Conservation (phyloP, 2,329 filamentous ascomycete species). For the Apiospora phragmitis region DNA sequence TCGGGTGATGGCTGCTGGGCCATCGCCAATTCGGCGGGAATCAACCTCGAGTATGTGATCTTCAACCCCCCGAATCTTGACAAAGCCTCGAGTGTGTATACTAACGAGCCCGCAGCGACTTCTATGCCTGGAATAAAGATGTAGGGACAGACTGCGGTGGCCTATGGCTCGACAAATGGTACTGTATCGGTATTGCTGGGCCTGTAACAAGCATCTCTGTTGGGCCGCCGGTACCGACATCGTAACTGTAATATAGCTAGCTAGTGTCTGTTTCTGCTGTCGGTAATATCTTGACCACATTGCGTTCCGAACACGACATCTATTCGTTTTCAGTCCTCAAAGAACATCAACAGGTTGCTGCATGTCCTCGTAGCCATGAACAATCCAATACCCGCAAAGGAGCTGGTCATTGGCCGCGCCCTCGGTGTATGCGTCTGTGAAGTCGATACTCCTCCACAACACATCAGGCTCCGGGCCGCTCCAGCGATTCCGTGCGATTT, state of each 20-base stretch:
- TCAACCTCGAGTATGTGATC: constrained; percentile 4
- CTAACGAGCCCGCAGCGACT: not conserved
- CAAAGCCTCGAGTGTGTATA: not conserved
- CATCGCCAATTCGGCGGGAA: constrained; percentile 7
- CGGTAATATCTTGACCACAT: too few relatives aligned
- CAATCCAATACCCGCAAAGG: not conserved
- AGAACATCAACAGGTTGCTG: not conserved
- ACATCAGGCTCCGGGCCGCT: not conserved
- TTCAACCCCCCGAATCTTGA: not conserved
- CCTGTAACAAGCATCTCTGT: not conserved
- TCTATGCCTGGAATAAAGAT: not conserved
- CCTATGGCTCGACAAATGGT: not conserved
- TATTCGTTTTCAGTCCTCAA: too few relatives aligned
- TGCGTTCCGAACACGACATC: too few relatives aligned
- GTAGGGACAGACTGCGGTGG: not conserved
- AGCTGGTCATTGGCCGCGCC: not conserved
- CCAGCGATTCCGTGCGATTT: constrained; percentile 8
- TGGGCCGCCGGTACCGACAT: not conserved
- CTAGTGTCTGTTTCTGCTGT: not conserved
- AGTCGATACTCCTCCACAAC: not conserved
- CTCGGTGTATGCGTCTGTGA: not conserved
- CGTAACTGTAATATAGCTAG: not conserved
- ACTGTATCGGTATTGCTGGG: not conserved
- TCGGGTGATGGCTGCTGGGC: constrained; percentile 14
- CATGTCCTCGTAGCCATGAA: not conserved